Percentiles rank a stretch among this genome's conserved stretches.
These are phyloP conservation scores for Trichosphaerium sp. DNA, from an alignment of 78 protist genomes.

Conservation along the genomic window DNA sequence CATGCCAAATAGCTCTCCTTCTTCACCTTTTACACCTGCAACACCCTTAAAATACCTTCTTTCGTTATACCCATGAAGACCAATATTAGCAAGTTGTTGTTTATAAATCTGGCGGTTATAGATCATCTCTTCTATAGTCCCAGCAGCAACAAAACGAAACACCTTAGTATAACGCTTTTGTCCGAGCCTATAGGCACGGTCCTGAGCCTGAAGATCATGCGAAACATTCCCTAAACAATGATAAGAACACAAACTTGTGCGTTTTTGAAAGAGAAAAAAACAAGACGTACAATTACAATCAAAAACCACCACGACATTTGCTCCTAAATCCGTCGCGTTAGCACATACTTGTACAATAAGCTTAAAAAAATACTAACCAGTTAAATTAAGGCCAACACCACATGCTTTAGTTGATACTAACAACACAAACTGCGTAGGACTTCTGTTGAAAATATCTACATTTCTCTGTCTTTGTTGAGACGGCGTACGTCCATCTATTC, in stretches of 20 bases:
- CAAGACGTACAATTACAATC: constrained; percentile 43
- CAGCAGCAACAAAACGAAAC: constrained; percentile 19
- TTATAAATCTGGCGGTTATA: constrained; percentile 16
- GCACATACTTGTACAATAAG: background rate
- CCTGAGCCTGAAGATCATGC: constrained; percentile 38
- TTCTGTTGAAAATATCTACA: constrained; percentile 24
- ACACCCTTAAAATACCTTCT: constrained; percentile 3
- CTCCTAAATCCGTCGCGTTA: no score
- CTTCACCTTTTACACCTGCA: background rate
- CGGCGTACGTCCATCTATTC: constrained; percentile 45
- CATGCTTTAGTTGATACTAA: constrained; percentile 48
- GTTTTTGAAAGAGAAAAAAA: background rate
- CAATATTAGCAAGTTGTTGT: background rate
- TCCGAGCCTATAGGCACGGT: constrained; percentile 45
- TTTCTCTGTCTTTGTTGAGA: background rate
- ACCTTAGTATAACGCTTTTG: constrained; percentile 10
- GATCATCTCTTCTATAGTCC: constrained; percentile 56
- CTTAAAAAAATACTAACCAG: constrained; percentile 9
- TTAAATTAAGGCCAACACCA: constrained; percentile 45
- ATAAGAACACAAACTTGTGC: background rate
- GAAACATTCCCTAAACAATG: constrained; percentile 21
- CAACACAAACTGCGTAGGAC: constrained; percentile 14
- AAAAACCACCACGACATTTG: constrained; percentile 16
- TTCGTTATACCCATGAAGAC: background rate
- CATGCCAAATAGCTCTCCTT: background rate